Conservation (phyloP, 2,329 filamentous ascomycete genomes). For the Cordyceps farinosa region DNA sequence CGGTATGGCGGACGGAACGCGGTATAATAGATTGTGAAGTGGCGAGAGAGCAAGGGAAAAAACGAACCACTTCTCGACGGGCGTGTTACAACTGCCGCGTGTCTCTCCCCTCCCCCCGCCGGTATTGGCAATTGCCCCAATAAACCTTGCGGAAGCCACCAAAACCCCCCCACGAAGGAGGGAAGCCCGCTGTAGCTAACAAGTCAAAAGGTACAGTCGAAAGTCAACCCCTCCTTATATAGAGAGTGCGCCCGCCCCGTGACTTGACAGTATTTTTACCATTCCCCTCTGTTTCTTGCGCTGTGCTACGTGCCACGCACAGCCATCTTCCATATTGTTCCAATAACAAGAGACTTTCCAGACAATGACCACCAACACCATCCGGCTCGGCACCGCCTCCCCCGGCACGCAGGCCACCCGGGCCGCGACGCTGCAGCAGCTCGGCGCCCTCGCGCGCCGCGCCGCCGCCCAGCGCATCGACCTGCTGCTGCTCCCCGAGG, state of each 20-base stretch:
- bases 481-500: conserved; percentile 85
- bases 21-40: background rate
- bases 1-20: too few species aligned
- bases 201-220: background rate
- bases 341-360: background rate
- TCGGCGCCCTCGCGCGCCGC: conserved; percentile 58
- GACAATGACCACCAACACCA: conserved; percentile 28
- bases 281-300: background rate
- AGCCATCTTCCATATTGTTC: too few species aligned
- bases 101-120: background rate
- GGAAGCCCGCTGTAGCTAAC: background rate
- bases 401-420: conserved; percentile 50
- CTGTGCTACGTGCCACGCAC: too few species aligned
- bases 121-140: background rate
- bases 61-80: background rate
- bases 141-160: conserved; percentile 8
- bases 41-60: too few species aligned
- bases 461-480: conserved; percentile 58
- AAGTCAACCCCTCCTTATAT: background rate
- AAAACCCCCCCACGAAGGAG: background rate
- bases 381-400: conserved; percentile 55
- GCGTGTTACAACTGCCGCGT: background rate
- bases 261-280: background rate
- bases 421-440: conserved; percentile 59
- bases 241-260: background rate